Evolutionary conservation across 2,329 filamentous ascomycete genomes (phyloP).

Genomic region (Byssoonygena ceratinophila): DNA sequence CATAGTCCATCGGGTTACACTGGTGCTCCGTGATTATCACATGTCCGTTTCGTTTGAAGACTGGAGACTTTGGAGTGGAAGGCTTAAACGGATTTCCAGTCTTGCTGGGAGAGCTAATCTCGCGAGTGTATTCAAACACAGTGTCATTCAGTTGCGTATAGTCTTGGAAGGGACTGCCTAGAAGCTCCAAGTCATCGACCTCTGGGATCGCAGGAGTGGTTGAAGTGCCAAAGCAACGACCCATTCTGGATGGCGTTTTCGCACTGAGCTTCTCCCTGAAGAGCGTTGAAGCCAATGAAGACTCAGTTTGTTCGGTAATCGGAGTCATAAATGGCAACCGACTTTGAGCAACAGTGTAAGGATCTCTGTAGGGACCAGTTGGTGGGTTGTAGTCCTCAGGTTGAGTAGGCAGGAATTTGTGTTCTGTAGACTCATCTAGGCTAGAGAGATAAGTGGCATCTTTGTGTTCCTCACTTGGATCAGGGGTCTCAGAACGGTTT

Average conservation of each 20-base stretch:
- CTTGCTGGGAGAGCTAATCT: constrained; percentile 31
- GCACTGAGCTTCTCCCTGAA: constrained; percentile 48
- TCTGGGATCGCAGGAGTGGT: constrained; percentile 26
- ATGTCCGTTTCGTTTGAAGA: constrained; percentile 1
- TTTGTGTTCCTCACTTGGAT: constrained; percentile 1
- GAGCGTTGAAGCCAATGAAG: constrained; percentile 59
- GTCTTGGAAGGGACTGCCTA: constrained; percentile 64
- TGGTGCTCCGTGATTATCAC: constrained; percentile 65
- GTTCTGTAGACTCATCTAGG: constrained; percentile 23
- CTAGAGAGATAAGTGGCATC: not conserved
- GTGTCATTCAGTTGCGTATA: constrained; percentile 46
- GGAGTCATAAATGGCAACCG: constrained; percentile 97
- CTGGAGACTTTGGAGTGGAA: constrained; percentile 17
- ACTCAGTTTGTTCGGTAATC: constrained; percentile 90
- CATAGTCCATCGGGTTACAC: constrained; percentile 82
- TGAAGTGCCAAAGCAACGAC: constrained; percentile 15
- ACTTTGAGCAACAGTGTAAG: constrained; percentile 71
- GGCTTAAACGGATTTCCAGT: constrained; percentile 29
- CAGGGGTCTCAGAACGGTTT: constrained; percentile 15
- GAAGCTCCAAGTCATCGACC: constrained; percentile 39
- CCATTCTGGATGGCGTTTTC: constrained; percentile 66
- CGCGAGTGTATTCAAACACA: constrained; percentile 26
- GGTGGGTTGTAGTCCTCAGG: constrained; percentile 80
- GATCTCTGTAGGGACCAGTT: constrained; percentile 68
- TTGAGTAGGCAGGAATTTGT: constrained; percentile 64